phyloP scores from a whole-genome alignment of 805 yeast genomes.

The Ogataea pignaliae region DNA sequence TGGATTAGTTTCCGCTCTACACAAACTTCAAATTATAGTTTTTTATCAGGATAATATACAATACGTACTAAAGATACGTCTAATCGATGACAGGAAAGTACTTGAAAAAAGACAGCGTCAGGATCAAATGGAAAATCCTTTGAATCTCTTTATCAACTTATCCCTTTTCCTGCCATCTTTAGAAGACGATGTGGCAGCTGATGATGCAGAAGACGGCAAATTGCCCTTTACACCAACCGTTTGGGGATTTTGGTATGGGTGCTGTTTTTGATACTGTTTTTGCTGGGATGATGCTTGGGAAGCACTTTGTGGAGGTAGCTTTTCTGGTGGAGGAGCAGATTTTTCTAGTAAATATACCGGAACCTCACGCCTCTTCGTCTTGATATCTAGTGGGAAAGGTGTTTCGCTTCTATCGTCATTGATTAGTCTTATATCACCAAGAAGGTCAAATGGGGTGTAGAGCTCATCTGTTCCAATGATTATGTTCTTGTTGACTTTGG shows the following conservation, averaged over 20 bases:
- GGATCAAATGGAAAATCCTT: constrained; percentile 4
- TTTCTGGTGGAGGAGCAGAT: constrained; percentile 8
- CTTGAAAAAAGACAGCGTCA: no score
- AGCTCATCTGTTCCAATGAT: constrained; percentile 78
- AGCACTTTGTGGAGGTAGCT: constrained; percentile 1
- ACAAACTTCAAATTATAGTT: no score
- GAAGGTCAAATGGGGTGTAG: constrained; percentile 38
- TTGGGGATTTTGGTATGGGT: constrained; percentile 5
- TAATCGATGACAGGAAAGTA: no score
- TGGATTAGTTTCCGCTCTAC: no score
- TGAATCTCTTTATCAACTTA: constrained; percentile 22
- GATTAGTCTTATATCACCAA: constrained; percentile 29
- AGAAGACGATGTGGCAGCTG: neutral
- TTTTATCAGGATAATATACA: no score
- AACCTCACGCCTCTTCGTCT: constrained; percentile 12
- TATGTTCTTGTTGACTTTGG: constrained; percentile 61
- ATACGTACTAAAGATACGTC: no score
- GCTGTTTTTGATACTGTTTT: neutral
- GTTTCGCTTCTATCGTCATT: constrained; percentile 22
- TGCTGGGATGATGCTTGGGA: constrained; percentile 1
- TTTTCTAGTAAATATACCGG: constrained; percentile 20
- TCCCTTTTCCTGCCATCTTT: constrained; percentile 15
- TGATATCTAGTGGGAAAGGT: constrained; percentile 23
- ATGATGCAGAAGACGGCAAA: constrained; percentile 3
- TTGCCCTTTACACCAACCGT: neutral